Conservation (phyloP, 345 rosid genomes). For the Gossypium herbaceum region DNA sequence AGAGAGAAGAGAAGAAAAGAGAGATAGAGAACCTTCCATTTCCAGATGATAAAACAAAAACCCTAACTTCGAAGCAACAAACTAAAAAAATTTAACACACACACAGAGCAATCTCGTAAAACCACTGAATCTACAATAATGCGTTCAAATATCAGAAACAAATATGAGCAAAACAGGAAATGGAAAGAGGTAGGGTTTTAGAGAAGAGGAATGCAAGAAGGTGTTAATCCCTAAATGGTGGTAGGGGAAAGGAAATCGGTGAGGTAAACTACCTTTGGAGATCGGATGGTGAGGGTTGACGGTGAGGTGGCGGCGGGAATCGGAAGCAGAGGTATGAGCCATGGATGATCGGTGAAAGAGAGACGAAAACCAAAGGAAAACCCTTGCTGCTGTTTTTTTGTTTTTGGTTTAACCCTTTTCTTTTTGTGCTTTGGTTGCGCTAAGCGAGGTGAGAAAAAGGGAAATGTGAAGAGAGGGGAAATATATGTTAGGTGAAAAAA, state of each 20-base stretch:
- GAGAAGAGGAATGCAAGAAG: background rate
- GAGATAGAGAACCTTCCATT: background rate
- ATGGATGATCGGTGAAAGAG: conserved; percentile 50
- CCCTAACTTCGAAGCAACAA: conserved; percentile 16
- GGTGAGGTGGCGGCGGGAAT: conserved; percentile 46
- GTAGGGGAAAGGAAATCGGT: background rate
- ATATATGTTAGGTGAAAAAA: conserved; percentile 12
- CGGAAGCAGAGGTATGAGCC: conserved; percentile 57
- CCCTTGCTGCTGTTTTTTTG: background rate
- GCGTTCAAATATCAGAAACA: background rate
- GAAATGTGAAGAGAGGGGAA: background rate
- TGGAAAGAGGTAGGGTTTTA: conserved; percentile 19
- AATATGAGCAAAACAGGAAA: background rate
- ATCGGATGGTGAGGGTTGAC: conserved; percentile 67
- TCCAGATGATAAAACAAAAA: conserved; percentile 5
- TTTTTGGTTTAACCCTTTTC: background rate
- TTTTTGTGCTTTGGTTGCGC: conserved; percentile 7
- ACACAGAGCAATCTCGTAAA: conserved; percentile 10
- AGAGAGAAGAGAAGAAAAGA: background rate
- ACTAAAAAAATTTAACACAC: background rate
- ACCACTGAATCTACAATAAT: conserved; percentile 6
- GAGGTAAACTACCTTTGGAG: conserved; percentile 56
- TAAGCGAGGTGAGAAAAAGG: conserved; percentile 17
- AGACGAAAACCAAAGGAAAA: conserved; percentile 18
- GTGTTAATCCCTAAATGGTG: background rate